Conservation (phyloP, 179 eudicot genomes). For the Patellifolia procumbens region DNA sequence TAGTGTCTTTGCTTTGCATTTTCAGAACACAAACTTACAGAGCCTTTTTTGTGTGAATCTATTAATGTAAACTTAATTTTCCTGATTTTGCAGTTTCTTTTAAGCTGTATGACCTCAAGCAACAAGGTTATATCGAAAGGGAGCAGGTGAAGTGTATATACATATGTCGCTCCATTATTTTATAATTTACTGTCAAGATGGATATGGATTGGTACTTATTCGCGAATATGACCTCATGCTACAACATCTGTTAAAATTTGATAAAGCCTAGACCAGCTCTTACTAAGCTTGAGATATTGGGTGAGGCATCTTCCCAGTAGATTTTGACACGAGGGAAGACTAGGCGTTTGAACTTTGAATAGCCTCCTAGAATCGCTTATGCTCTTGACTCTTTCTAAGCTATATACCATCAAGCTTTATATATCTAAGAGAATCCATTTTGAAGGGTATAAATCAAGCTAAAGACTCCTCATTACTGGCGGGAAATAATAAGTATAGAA, state of each 20-base stretch:
- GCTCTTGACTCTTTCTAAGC: too few species aligned
- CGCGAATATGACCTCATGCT: not conserved
- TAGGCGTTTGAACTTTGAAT: too few species aligned
- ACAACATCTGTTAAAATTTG: not conserved
- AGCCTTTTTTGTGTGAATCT: not conserved
- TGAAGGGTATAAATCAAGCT: too few species aligned
- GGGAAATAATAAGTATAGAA: too few species aligned
- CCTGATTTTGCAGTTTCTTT: constrained; percentile 72
- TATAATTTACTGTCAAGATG: not conserved
- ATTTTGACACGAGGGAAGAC: not conserved
- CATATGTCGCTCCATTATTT: not conserved
- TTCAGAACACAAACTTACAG: not conserved
- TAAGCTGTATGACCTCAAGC: constrained; percentile 95
- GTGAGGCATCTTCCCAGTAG: too few species aligned
- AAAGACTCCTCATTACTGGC: too few species aligned
- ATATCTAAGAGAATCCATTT: too few species aligned
- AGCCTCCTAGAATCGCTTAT: too few species aligned
- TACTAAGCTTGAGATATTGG: not conserved
- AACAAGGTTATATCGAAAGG: constrained; percentile 96
- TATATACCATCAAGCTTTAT: too few species aligned
- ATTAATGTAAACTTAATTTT: not conserved
- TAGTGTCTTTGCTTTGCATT: not conserved
- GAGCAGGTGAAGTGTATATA: constrained; percentile 61
- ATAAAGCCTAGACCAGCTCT: not conserved
- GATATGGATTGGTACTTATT: not conserved